Base-by-base conservation (phyloP, 495 filamentous ascomycete genomes). In the Chaetomium cochliodes region DNA sequence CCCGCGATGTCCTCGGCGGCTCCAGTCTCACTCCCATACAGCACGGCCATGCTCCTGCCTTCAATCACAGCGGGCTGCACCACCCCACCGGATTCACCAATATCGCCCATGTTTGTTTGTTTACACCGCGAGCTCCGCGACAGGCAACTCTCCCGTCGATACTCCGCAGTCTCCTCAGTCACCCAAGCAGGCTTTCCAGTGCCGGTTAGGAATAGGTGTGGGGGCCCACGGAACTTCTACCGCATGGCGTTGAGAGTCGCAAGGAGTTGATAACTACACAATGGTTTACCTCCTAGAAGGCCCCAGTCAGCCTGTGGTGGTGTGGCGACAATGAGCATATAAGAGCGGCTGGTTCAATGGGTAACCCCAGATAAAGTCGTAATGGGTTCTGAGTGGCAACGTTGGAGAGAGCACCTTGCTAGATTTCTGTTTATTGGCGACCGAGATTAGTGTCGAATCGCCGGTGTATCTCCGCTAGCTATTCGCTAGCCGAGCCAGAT, bases 11-110 rank as follows among this genome's bases (percentile, higher is more conserved):
- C 94, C 70, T 94, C 88, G 42, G 91, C 87, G 70, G 92, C 98
- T 50, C 96, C 94, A 0, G 92, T 97, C 77, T 99, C 96, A 20
- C 92, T 92, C 37, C 91, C 96, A 79, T 97, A 98, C 46, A 96
- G 84, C 47, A 99, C 81, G 57, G 96, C 83, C 51, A 90, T 88
- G 33, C 82, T 88, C 69, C 90, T 78, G 50, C 73, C 74, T 33
- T 74, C 72, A 23, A 70, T 42, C 39, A 42, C 39, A 0, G 57
- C 58, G 18, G 72, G 67, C 30, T 67, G 52, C 18, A 58, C 47
- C 41, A 30, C 52, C 20, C 57, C 37, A 3, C 8, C 30, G 18
- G 20, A 25, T 7, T 3, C 41, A 6, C 53, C 51, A 7, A 26
- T 15, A 20, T 62, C 60, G 3, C 53, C 65, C 71, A 70, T 73